Evolutionary conservation across 495 filamentous ascomycete species (phyloP).

Genomic region (Penicillium paxilli): DNA sequence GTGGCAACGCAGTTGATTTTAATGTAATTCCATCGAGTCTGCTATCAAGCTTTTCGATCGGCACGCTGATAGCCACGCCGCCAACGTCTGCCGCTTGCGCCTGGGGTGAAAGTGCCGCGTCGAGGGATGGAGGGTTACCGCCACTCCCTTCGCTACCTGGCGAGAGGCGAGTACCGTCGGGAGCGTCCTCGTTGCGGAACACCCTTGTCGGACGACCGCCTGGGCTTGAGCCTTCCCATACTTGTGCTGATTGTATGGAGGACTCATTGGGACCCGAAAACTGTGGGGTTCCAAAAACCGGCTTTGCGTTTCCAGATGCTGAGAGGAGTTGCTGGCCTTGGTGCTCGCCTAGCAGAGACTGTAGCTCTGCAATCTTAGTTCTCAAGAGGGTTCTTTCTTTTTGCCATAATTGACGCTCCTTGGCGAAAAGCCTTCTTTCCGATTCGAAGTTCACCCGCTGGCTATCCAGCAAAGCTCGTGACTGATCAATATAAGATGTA

Average conservation of each 20-base stretch:
- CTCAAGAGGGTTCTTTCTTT: conserved; percentile 39
- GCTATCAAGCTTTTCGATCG: conserved; percentile 50
- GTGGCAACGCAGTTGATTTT: conserved; percentile 47
- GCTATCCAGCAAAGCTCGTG: conserved; percentile 41
- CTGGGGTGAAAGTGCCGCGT: conserved; percentile 44
- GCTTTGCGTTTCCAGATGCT: conserved; percentile 1
- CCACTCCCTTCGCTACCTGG: conserved; percentile 20
- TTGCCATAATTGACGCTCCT: conserved; percentile 44
- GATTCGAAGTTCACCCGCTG: conserved; percentile 39
- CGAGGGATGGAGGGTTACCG: conserved; percentile 34
- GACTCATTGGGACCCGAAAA: conserved; percentile 7
- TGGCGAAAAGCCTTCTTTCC: conserved; percentile 39
- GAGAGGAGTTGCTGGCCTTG: conserved; percentile 9
- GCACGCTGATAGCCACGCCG: conserved; percentile 24
- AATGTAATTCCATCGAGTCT: conserved; percentile 49
- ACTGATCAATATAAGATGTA: conserved; percentile 40
- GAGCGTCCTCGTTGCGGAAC: conserved; percentile 35
- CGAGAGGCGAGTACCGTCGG: conserved; percentile 22
- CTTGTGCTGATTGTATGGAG: conserved; percentile 24
- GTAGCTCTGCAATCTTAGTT: conserved; percentile 41
- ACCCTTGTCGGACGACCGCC: conserved; percentile 44
- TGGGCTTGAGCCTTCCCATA: conserved; percentile 47
- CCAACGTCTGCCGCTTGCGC: conserved; percentile 25
- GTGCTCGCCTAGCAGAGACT: conserved; percentile 26
- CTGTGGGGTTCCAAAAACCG: conserved; percentile 11